Base-by-base conservation (phyloP, 352 stramenopile species). In the Phytophthora constricta region DNA sequence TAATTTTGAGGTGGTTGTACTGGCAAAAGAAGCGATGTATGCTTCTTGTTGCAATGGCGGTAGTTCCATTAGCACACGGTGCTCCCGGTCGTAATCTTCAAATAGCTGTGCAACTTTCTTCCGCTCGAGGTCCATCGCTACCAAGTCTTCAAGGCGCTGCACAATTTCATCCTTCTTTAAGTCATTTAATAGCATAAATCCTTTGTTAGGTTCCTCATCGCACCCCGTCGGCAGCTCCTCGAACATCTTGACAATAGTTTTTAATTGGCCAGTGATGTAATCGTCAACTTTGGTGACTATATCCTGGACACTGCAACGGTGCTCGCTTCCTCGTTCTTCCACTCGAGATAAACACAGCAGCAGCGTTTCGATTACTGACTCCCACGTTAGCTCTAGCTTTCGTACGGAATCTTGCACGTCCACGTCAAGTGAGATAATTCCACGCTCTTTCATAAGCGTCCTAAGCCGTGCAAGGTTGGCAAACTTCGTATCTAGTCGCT, bases 351-450 rank as follows among this genome's bases (percentile, higher is more conserved):
- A 61, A 22, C 84, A 92, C n/a, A 84, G 49, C 9, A 89, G 53
- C 3, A 91, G 34, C 2, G 84, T 91, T 13, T 92, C 84, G 34
- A 80, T 84, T 0, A 78, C 75, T 16, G 82, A 90, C 13, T 88
- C 84, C 82, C 84, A 92, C 41, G 74, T 73, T 10, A 83, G 46
- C 22, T 92, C 82, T 0, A 87, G 68, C 25, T 81, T 88, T 13
- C 67, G 74, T 23, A 89, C 74, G 27, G 28, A 72, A 14, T 70
- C 51, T 27, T 53, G 49, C n/a, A 50, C 41, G 16, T 47, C 72
- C 33, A 33, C 31, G 22, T 43, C 77, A 50, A 56, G 41, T 20
- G 28, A 43, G 2, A 20, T 53, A 0, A 77, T 33, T 0, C 51
- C 68, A 8, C 57, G 50, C 17, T 77, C 72, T 20, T 75, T 84